Percentiles rank a stretch among this genome's conserved stretches.
Conservation (phyloP, 208 protist species). For the Leptomonas pyrrhocoris region DNA sequence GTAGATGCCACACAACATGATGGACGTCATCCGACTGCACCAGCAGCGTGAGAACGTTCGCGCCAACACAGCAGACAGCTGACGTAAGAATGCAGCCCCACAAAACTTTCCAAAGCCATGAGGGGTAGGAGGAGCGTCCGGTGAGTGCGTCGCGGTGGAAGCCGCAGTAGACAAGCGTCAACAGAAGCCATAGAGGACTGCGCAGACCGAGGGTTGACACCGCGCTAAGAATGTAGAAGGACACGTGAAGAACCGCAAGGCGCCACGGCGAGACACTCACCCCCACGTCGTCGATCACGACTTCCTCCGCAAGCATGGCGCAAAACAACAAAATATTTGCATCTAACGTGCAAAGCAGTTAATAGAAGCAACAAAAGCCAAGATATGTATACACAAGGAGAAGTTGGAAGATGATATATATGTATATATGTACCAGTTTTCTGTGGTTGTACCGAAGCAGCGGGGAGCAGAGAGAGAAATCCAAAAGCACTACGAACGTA, state of each 20-base stretch:
- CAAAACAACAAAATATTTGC: not conserved
- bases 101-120: slow-evolving; percentile 7
- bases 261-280: slow-evolving; percentile 4
- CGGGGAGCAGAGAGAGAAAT: no score
- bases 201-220: slow-evolving; percentile 11
- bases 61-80: slow-evolving; percentile 13
- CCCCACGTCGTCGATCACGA: not conserved
- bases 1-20: not conserved
- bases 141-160: slow-evolving; percentile 4
- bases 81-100: not conserved
- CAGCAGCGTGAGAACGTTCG: slow-evolving; percentile 10
- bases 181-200: slow-evolving; percentile 25
- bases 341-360: no score
- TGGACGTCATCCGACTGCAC: not conserved
- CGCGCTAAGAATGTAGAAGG: slow-evolving; percentile 12
- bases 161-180: slow-evolving; percentile 16
- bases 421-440: no score
- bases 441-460: no score
- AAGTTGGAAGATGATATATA: no score
- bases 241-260: slow-evolving; percentile 12
- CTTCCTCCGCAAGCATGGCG: not conserved
- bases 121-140: slow-evolving; percentile 10
- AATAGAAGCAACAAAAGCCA: not conserved
- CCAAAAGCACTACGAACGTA: no score
- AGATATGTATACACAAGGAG: no score